Evolutionary conservation across 2,329 filamentous ascomycete genomes (phyloP), one percentile per base, ranked within the genome.

Genomic region (Nigrospora oryzae): DNA sequence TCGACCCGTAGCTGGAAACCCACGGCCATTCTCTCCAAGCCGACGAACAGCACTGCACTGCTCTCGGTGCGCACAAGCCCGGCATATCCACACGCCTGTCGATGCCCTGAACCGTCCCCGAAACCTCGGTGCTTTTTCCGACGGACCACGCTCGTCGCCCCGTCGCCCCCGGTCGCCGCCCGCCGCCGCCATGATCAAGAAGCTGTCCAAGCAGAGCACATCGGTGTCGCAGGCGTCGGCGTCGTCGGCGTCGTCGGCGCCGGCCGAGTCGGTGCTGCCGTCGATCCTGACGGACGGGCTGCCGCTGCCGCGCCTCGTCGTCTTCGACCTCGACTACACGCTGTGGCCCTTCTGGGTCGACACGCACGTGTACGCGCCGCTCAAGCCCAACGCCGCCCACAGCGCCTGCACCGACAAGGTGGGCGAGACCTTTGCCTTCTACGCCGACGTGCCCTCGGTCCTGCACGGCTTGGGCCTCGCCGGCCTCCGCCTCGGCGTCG

Each of bases 341-440:
- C 75, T 97, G n/a, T 97, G 91, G 93, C 89, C 90, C 5, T 96
- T 96, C 68, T 97, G 91, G 91, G 84, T 95, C 2, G 93, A 97
- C 70, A 95, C 89, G 4, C 90, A 96, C 66, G 85, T 93, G 55
- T 79, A 81, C 19, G 77, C 81, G 7, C 90, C 89, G 0, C 67
- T 95, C 15, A 75, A 75, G 52, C 56, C 71, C 7, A 7, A 71
- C 44, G 45, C 68, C 0, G 50, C 60, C 8, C 64, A 63, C 66
- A 68, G 59, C 51, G 60, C 54, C 42, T 69, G 65, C 44, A 65
- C 68, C 16, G 80, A 83, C 61, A 68, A 70, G 51, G 66, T 68
- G 47, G 83, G 82, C 61, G 84, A 89, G 65, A 70, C 70, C 15
- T 89, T 81, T 56, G 65, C 74, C 46, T 89, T 90, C 63, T 90